Evolutionary conservation across 768 basidiomycete species (phyloP), one percentile per base, ranked within the genome.

Genomic region (Lyophyllum semitale): DNA sequence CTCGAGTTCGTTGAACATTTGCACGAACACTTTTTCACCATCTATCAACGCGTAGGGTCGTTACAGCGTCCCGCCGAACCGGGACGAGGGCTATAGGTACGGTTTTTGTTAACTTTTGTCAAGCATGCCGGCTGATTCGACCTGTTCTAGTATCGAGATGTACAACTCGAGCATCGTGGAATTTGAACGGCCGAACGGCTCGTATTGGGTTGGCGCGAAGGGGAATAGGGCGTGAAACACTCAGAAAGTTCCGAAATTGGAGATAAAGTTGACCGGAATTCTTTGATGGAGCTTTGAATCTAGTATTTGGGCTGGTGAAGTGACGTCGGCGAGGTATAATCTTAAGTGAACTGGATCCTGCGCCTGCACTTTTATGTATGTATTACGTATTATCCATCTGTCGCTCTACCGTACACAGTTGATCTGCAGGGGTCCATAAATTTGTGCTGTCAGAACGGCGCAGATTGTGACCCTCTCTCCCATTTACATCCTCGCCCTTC

Each of bases 1-100:
- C 85, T 98, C 37, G 95, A 93, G 71, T 92, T 84, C 59, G 89
- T 88, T 29, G 88, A 93, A 67, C 95, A 97, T 69, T 77, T 98
- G 35, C 95, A 98, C 71, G 93, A 98, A 65, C 91, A 97, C 68
- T 98, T 97, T 73, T 74, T 88, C 40, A 85, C 85, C 91, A 63
- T 89, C 91, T 17, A 93, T 98, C 75, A 97, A 95, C 72, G 58
- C 72, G 1, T 79, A 80, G 15, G 95, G 95, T 35, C 79, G 93
- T 37, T 98, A 97, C 71, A 95, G 94, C 63, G 90, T 95, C 4
- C 94, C 94, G 0, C 73, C 63, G 54, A 83, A 89, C 61, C 77
- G 89, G 0, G 71, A 78, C 17, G 93, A 91, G 63, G 94, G 94
- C 1, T 93, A 94, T 71, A 88, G 85, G 85, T 84, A 27, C 20